phyloP scores from a whole-genome alignment of 495 filamentous ascomycete genomes.

The Acidomyces sp. region DNA sequence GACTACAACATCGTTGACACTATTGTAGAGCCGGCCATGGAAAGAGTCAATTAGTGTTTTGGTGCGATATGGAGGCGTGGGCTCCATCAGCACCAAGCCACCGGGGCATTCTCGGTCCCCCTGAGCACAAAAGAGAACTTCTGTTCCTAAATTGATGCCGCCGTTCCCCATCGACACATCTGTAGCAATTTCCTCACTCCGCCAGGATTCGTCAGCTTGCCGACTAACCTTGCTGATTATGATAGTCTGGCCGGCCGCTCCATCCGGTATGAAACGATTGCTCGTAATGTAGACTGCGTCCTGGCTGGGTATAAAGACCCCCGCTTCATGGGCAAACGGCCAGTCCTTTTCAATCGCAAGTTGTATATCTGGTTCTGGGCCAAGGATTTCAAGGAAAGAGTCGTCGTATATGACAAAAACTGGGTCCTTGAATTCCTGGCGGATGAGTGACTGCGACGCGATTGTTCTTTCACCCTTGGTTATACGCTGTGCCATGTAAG shows the following conservation, averaged over 20 bases:
- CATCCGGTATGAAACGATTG: not conserved
- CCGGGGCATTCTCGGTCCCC: slow-evolving; percentile 2
- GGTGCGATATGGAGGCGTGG: not conserved
- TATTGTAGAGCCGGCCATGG: slow-evolving; percentile 37
- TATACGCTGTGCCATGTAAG: slow-evolving; percentile 4
- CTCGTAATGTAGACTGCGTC: slow-evolving; percentile 12
- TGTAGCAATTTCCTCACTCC: not conserved
- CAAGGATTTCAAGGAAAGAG: slow-evolving; percentile 6
- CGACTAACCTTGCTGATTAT: slow-evolving; percentile 6
- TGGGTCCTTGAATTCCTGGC: slow-evolving; percentile 1
- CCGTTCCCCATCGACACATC: slow-evolving; percentile 14
- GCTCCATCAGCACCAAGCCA: slow-evolving; percentile 9
- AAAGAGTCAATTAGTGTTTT: slow-evolving; percentile 27
- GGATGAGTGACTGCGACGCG: not conserved
- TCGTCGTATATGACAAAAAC: slow-evolving; percentile 8
- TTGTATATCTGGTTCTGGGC: not conserved
- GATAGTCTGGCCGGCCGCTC: not conserved
- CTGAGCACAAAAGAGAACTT: slow-evolving; percentile 12
- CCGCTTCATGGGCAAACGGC: slow-evolving; percentile 6
- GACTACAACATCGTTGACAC: slow-evolving; percentile 35
- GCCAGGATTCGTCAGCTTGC: slow-evolving; percentile 1
- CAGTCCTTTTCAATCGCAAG: slow-evolving; percentile 1
- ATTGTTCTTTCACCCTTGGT: slow-evolving; percentile 2
- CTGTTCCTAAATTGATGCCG: slow-evolving; percentile 4
- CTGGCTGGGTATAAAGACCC: slow-evolving; percentile 5